phyloP scores from a whole-genome alignment of 2,329 filamentous ascomycete genomes.

The Colletotrichum echinochloae region DNA sequence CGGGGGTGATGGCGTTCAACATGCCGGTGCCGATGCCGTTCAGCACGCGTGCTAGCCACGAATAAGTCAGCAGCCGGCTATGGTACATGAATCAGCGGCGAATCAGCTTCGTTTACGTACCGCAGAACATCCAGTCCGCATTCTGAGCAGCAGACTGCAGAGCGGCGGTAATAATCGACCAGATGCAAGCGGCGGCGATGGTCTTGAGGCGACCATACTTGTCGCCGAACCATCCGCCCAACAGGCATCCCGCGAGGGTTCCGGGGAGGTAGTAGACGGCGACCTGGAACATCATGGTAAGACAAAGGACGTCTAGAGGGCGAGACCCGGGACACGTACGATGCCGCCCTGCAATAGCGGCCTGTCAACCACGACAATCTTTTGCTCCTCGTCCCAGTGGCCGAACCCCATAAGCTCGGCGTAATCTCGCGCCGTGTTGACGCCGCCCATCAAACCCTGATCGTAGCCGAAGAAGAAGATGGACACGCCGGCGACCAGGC shows the following conservation, averaged over 20 bases:
- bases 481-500: constrained; percentile 71
- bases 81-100: no score
- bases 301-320: constrained; percentile 52
- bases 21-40: constrained; percentile 78
- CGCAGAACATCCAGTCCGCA: constrained; percentile 74
- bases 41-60: constrained; percentile 63
- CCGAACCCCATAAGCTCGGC: constrained; percentile 74
- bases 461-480: constrained; percentile 77
- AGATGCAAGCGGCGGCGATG: constrained; percentile 69
- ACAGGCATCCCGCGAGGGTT: constrained; percentile 71
- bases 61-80: constrained; percentile 3
- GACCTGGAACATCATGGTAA: constrained; percentile 20
- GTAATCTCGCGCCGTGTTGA: constrained; percentile 75
- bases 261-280: constrained; percentile 61
- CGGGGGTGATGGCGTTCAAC: constrained; percentile 76
- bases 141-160: constrained; percentile 76
- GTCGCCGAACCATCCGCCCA: constrained; percentile 75
- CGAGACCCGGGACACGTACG: constrained; percentile 57
- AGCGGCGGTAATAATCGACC: constrained; percentile 70
- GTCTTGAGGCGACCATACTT: constrained; percentile 71
- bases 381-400: constrained; percentile 62
- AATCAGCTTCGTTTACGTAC: constrained; percentile 55
- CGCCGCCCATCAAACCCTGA: constrained; percentile 71
- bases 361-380: constrained; percentile 62
- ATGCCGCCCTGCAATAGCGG: constrained; percentile 71